Base-by-base conservation (phyloP, 2,329 filamentous ascomycete genomes). In the Colletotrichum theobromicola region DNA sequence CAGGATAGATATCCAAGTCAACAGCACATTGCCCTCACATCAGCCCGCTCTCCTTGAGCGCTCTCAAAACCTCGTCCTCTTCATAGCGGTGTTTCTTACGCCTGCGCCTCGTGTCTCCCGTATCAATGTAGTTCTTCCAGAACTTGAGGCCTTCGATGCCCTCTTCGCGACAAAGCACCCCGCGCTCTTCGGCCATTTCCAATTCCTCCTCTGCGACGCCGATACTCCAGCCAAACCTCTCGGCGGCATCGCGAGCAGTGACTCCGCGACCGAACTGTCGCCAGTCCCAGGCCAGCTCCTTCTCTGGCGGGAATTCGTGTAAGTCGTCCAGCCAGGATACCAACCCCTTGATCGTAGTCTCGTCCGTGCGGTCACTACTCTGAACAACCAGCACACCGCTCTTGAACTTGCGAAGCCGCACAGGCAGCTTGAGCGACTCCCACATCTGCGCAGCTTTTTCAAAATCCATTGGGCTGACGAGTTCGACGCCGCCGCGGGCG, bases 371-470 rank as follows among this genome's bases (percentile, higher is more conserved):
- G 80, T 98, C 96, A 65, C 92, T 90, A 67, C 94, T 92, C 83
- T 98, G 97, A 16, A 98, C 96, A 1, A 98, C 97, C 79, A 98
- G 90, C n/a, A 98, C 91, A 1, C 97, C 97, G 79, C 94, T 98
- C 82, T 94, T 96, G 87, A 99, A 98, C 26, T 93, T 93, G 58
- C 97, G 91, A 32, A 98, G 86, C 24, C 96, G 93, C 12, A 99
- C 93, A 1, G 97, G 97, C 5, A 99, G 88, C 79, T 93, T 94
- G 21, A 99, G 87, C 76, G 92, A 94, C 80, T 97, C 95, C 95
- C 97, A 99, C 79, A 98, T 87, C 50, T 91, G 89, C 0, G 95
- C 95, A 2, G 97, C 97, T 81, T 96, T 96, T 80, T 97, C 94
- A 79, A 99, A 98, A 80, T 99, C 97, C 21, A 92, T 88, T 0